A percentile compares a stretch with the other conserved stretches of the same genome.
phyloP scores from a whole-genome alignment of 306 rosid species.

The Gynostemma pentaphyllum region DNA sequence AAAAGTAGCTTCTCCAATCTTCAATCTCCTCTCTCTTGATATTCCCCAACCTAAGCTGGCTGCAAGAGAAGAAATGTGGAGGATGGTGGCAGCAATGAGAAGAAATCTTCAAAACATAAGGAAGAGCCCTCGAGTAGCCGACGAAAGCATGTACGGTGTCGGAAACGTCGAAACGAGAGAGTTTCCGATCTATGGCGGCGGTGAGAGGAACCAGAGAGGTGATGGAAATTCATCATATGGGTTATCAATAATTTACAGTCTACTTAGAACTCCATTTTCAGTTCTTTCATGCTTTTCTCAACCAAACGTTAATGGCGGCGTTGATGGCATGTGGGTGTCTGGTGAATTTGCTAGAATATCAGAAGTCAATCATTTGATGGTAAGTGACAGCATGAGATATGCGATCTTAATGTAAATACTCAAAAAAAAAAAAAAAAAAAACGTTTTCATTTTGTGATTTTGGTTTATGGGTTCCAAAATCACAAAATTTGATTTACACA shows the following conservation, averaged over 20 bases:
- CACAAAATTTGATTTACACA: no score
- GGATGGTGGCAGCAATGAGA: conserved; percentile 23
- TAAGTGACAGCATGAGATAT: conserved; percentile 95
- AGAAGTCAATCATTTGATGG: conserved; percentile 91
- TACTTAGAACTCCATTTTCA: conserved; percentile 58
- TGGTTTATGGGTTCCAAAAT: no score
- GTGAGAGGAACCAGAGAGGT: conserved; percentile 10
- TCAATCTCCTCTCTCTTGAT: neutral
- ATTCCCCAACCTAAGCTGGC: neutral
- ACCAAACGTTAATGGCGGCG: conserved; percentile 53
- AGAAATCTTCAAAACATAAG: conserved; percentile 34
- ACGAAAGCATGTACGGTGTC: conserved; percentile 42
- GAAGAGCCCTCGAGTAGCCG: conserved; percentile 61
- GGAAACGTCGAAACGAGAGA: conserved; percentile 12
- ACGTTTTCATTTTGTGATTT: no score
- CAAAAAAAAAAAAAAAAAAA: no score
- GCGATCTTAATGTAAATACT: conserved; percentile 78
- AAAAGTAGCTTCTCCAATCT: neutral
- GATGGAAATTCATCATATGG: conserved; percentile 42
- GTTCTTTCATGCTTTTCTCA: conserved; percentile 67
- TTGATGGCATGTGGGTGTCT: conserved; percentile 69
- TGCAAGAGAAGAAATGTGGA: conserved; percentile 25
- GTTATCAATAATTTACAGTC: conserved; percentile 27
- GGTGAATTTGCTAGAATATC: conserved; percentile 63
- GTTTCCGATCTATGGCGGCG: neutral